phyloP scores from a whole-genome alignment of 2,329 filamentous ascomycete species.

The Aspergillus sp. region DNA sequence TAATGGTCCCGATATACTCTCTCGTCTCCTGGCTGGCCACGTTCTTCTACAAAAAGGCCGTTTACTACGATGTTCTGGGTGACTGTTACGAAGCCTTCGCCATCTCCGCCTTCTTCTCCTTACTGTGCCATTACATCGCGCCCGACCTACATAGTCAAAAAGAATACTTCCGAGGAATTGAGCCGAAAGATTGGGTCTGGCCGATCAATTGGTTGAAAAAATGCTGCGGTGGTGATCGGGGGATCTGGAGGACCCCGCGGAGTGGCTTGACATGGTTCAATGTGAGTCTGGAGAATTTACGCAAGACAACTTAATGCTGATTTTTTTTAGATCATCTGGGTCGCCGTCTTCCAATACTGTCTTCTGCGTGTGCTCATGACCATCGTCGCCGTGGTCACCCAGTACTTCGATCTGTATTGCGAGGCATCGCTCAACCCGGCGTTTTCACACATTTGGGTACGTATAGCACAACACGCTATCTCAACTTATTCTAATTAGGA shows the following conservation, averaged over 20 bases:
- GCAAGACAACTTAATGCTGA: background rate
- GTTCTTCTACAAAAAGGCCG: constrained; percentile 69
- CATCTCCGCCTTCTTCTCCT: constrained; percentile 80
- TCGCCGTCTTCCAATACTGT: constrained; percentile 81
- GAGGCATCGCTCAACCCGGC: constrained; percentile 72
- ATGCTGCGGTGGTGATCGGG: constrained; percentile 67
- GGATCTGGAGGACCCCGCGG: constrained; percentile 68
- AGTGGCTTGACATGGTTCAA: constrained; percentile 91
- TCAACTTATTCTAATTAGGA: constrained; percentile 4
- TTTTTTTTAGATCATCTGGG: constrained; percentile 56
- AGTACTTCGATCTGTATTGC: constrained; percentile 71
- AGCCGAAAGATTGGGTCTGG: constrained; percentile 70
- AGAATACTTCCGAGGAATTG: constrained; percentile 69
- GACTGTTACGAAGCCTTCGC: constrained; percentile 90
- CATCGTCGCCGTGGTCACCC: constrained; percentile 69
- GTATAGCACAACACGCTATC: constrained; percentile 25
- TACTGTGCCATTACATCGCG: constrained; percentile 77
- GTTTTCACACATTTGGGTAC: constrained; percentile 81
- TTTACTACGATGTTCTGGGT: constrained; percentile 77
- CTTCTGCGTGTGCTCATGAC: constrained; percentile 78
- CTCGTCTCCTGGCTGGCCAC: constrained; percentile 71
- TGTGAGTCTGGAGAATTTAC: constrained; percentile 33
- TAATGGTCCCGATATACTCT: constrained; percentile 83
- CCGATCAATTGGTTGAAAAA: constrained; percentile 68
- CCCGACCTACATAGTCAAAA: constrained; percentile 78